Conservation (phyloP, 108 stramenopile species). For the Epipyxis sp. region DNA sequence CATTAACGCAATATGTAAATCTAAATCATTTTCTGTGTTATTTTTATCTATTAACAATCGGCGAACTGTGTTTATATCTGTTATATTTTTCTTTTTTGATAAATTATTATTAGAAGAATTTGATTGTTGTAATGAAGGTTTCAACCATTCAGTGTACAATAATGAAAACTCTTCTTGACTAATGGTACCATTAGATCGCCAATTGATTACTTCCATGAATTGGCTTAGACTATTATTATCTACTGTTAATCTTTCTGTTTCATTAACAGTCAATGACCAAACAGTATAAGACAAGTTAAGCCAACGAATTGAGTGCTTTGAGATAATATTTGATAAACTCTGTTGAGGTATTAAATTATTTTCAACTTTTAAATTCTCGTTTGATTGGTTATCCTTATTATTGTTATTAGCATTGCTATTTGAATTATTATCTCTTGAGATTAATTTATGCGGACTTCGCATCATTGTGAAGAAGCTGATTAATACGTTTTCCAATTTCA, state of each 20-base stretch:
- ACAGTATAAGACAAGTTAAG: neutral
- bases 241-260: neutral
- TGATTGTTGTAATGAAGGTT: neutral
- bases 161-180: constrained; percentile 5
- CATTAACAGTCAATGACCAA: neutral
- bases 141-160: constrained; percentile 2
- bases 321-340: too few relatives aligned
- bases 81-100: neutral
- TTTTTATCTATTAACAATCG: neutral
- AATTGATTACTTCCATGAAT: constrained; percentile 1
- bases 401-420: too few relatives aligned
- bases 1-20: neutral
- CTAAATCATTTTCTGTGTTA: neutral
- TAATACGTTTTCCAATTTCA: too few relatives aligned
- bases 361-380: too few relatives aligned
- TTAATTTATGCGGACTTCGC: too few relatives aligned
- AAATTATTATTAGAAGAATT: neutral
- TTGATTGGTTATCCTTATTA: too few relatives aligned
- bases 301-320: neutral
- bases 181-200: constrained; percentile 4
- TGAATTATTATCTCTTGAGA: too few relatives aligned
- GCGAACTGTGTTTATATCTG: neutral
- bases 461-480: too few relatives aligned
- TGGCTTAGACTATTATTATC: neutral
- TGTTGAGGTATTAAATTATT: too few relatives aligned